Evolutionary conservation across 352 stramenopile genomes (phyloP).

Genomic region (Globisporangium parvum): DNA sequence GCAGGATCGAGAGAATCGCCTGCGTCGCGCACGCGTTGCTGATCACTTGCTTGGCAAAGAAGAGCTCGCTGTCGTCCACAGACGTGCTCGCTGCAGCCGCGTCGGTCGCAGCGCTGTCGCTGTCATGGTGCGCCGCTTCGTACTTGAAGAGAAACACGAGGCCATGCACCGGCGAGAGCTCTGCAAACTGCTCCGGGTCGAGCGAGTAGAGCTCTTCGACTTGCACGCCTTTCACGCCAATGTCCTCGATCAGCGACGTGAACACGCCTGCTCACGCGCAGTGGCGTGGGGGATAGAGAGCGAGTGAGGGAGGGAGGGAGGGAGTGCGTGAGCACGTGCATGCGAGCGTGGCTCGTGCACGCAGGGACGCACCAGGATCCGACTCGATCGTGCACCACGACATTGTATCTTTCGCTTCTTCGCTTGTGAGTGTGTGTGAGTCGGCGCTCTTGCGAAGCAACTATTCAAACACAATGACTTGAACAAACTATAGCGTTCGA

Average conservation of each 20-base stretch:
- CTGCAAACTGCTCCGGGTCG: constrained; percentile 80
- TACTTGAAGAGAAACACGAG: constrained; percentile 98
- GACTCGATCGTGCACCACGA: constrained; percentile 81
- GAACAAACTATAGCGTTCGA: too few species aligned
- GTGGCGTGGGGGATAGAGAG: not conserved
- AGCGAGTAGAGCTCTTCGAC: constrained; percentile 93
- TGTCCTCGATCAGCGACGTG: constrained; percentile 90
- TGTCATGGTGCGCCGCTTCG: constrained; percentile 33
- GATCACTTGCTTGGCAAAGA: constrained; percentile 96
- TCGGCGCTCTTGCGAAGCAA: too few species aligned
- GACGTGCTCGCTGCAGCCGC: constrained; percentile 16
- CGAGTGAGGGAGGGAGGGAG: not conserved
- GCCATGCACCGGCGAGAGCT: constrained; percentile 81
- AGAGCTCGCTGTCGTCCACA: constrained; percentile 66
- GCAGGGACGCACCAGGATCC: constrained; percentile 38
- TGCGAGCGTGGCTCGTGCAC: not conserved
- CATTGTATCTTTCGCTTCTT: too few species aligned
- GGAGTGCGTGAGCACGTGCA: not conserved
- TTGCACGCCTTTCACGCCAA: constrained; percentile 91
- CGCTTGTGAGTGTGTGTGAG: too few species aligned
- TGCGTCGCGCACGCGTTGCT: constrained; percentile 96
- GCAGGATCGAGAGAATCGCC: constrained; percentile 93
- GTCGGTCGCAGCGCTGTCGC: not conserved
- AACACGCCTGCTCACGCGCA: constrained; percentile 56
- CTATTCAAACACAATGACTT: too few species aligned